Base-by-base conservation (phyloP, 495 filamentous ascomycete genomes). In the Penicillium coprophilum region DNA sequence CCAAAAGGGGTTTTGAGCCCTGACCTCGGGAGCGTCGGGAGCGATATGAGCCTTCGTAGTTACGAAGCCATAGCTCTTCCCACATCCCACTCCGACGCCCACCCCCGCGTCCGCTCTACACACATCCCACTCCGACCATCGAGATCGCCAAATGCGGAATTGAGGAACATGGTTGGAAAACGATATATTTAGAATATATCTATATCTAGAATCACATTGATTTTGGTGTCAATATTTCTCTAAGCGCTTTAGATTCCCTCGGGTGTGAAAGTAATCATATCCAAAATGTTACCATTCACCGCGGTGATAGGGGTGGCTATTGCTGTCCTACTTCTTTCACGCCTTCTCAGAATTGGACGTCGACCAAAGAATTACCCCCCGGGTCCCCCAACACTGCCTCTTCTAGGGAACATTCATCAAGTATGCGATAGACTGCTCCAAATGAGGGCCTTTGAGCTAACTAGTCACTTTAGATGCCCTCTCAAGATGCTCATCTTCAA, bases 371-470 rank as follows among this genome's bases (percentile, higher is more conserved):
- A 62, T 47, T 66, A 60, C 24, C 72, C 72, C 11, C 71, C 71
- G 2, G 73, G 73, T 0, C 72, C 73, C 24, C 71, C 73, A 2
- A 75, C 69, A 0, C 53, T 71, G 13, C 71, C 70, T 0, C 49
- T 76, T 0, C 44, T 74, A 10, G 73, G 73, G 2, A 76, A 76
- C 19, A 57, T 74, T 24, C 70, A 74, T 50, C 68, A 72, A 23
- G 57, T 62, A 23, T 55, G 59, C 28, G 17, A 28, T 5, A 19
- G 0, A 48, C 0, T 46, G 52, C 11, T 60, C 5, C 6, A 32
- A 5, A 21, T 53, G 12, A 34, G 54, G 2, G 60, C 55, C n/a
- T 44, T 19, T 9, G 20, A 3, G 8, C 32, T 54, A 34, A 34
- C n/a, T 6, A 17, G 15, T 7, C 11, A 12, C 4, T 20, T 5